Conservation (phyloP, 1,284 basidiomycete species). For the Anthracocystis walkeri region DNA sequence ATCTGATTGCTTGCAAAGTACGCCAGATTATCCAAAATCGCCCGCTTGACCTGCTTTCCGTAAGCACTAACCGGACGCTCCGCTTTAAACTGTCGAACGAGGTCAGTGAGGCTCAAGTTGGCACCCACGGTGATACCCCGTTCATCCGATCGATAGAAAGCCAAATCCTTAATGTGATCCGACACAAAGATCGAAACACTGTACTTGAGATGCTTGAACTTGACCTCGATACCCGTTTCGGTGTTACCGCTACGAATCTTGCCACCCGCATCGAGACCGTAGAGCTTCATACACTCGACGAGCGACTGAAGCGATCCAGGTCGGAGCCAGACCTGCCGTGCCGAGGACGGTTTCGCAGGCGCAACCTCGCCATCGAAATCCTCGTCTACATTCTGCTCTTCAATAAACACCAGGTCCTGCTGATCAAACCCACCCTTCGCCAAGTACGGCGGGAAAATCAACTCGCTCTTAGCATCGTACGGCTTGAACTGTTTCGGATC, state of each 20-base stretch:
- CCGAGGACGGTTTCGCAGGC: constrained; percentile 8
- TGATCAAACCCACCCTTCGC: constrained; percentile 55
- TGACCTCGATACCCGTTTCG: constrained; percentile 64
- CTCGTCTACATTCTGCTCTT: constrained; percentile 32
- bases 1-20: constrained; percentile 70
- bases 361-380: constrained; percentile 32
- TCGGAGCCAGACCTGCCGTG: constrained; percentile 58
- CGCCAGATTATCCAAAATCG: constrained; percentile 55
- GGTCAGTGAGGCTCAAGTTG: constrained; percentile 61
- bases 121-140: constrained; percentile 62
- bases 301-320: constrained; percentile 57
- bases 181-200: constrained; percentile 67
- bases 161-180: constrained; percentile 56
- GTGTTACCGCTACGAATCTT: constrained; percentile 64
- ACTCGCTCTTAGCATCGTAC: constrained; percentile 67
- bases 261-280: constrained; percentile 38
- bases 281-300: constrained; percentile 46
- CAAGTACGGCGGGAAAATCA: constrained; percentile 69
- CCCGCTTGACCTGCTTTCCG: constrained; percentile 48
- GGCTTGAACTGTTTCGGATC: constrained; percentile 51
- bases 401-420: constrained; percentile 60
- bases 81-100: constrained; percentile 48
- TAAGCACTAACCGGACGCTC: constrained; percentile 29
- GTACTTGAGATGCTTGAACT: constrained; percentile 58
- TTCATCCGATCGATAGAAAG: constrained; percentile 42